Evolutionary conservation across 495 filamentous ascomycete species (phyloP), one percentile per base, ranked within the genome.

Genomic region (Daldinia childiae): DNA sequence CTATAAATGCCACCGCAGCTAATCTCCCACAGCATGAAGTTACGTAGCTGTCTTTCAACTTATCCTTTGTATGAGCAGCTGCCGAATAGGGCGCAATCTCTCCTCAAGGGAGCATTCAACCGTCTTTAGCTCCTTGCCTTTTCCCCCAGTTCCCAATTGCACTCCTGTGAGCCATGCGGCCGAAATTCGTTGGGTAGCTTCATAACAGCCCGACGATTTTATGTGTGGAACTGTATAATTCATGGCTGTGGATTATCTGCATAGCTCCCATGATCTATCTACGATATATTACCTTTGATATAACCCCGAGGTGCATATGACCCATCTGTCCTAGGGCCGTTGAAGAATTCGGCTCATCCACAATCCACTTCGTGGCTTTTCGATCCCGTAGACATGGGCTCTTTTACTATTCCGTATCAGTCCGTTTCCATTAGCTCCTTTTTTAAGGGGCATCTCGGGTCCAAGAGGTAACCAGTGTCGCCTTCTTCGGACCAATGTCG

Each of bases 401-500:
- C 58, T 58, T 59, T 59, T 26, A 58, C 51, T 26, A 6, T 19
- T 32, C 41, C 7, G 58, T 41, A 39, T 27, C 34, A 57, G 48
- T 67, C 34, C 39, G 34, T 64, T 68, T 51, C 27, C 51, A 63
- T 64, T 70, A 69, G 71, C 71, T 67, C 48, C 57, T 43, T 70
- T 67, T 64, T 38, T 57, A 54, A 61, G 63, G 65, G 48, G 34
- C 21, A 24, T 73, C 62, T 66, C 57, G 71, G 71, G 52, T 69
- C 19, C 58, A 62, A 54, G 43, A 62, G 66, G 71, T 17, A 58
- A 65, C 62, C 60, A 73, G 66, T 58, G 65, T 69, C 61, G 59
- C 71, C 68, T 66, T 55, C 69, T 73, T 79, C 77, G 78, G 79
- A 75, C 72, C 75, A 80, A 81, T 79, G 73, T 79, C 77, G 54